Base-by-base conservation (phyloP, 2,329 filamentous ascomycete genomes). In the Monosporascus ibericus region DNA sequence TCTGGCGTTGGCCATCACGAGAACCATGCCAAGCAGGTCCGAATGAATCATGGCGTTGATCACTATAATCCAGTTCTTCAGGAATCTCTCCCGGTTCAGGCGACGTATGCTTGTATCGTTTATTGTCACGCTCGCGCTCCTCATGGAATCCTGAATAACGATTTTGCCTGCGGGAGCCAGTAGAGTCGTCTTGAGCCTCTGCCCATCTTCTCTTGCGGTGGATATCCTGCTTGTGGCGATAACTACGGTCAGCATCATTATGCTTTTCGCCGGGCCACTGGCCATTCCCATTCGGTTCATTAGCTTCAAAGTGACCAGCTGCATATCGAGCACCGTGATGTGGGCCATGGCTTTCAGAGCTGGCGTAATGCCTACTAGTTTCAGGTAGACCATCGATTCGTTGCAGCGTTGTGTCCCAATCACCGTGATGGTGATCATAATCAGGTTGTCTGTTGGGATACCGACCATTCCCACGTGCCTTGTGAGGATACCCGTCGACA, bases 1-100 rank as follows among this genome's bases (percentile, higher is more conserved):
- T 17, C 7, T 25, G 14, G 5, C 25, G 22, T 14, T 25, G 9
- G 2, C 20, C 42, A 9, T 15, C 6, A n/a, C 8, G 20, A 15
- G 42, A 46, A 17, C 30, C 42, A 27, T 46, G n/a, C 6, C 22
- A 15, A 1, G 42, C 24, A 46, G 22, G 15, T 11, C 11, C 22
- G 7, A 46, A 17, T 25, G 24, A 25, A 46, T 27, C 42, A n/a
- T 14, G 8, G 14, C n/a, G 24, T 22, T 14, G 42, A 27, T 30
- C 42, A 27, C 30, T 17, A 46, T 46, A 22, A 25, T 46, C 42
- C n/a, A 24, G n/a, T 14, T 46, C 42, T 14, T 27, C 42, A 24
- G 42, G 8, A 25, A 46, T 46, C 42, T 46, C 42, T 17, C 64
- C 64, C 11, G 60, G 61, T 48, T 65, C 64, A 44, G 63, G 62